Percentiles rank a stretch among this genome's conserved stretches.
Conservation (phyloP, 805 yeast species). For the Pichia nakasei region DNA sequence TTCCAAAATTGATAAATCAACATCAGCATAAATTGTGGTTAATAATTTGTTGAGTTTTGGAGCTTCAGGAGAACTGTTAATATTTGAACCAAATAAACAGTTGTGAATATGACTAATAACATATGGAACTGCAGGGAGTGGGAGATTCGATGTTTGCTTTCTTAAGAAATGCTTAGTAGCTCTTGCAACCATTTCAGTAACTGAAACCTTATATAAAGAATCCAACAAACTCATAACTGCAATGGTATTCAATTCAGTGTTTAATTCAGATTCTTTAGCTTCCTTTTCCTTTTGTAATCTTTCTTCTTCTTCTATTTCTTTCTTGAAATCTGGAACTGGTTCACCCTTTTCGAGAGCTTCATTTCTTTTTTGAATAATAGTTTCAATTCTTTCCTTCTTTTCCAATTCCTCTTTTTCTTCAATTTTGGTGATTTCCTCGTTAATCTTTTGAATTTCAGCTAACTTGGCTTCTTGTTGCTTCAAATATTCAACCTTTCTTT, state of each 20-base stretch:
- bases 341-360: conserved; percentile 15
- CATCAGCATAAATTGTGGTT: conserved; percentile 33
- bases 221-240: conserved; percentile 35
- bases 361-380: conserved; percentile 14
- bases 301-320: conserved; percentile 25
- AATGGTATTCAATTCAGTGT: conserved; percentile 33
- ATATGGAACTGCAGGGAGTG: conserved; percentile 46
- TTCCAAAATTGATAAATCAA: conserved; percentile 35
- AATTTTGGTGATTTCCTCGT: conserved; percentile 20
- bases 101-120: conserved; percentile 67
- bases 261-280: conserved; percentile 24
- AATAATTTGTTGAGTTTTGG: conserved; percentile 37
- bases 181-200: conserved; percentile 73
- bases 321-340: conserved; percentile 16
- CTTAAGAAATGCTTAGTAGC: conserved; percentile 69
- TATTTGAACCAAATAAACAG: conserved; percentile 47
- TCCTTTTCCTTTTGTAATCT: conserved; percentile 25
- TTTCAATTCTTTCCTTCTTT: conserved; percentile 26
- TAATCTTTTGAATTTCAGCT: conserved; percentile 27
- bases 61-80: conserved; percentile 31
- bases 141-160: conserved; percentile 34
- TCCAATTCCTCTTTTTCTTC: conserved; percentile 22
- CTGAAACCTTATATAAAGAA: conserved; percentile 39
- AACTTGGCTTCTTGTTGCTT: conserved; percentile 15
- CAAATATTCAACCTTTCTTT: conserved; percentile 17